Evolutionary conservation across 495 filamentous ascomycete species (phyloP).

Genomic region (Corynascus novoguineensis): DNA sequence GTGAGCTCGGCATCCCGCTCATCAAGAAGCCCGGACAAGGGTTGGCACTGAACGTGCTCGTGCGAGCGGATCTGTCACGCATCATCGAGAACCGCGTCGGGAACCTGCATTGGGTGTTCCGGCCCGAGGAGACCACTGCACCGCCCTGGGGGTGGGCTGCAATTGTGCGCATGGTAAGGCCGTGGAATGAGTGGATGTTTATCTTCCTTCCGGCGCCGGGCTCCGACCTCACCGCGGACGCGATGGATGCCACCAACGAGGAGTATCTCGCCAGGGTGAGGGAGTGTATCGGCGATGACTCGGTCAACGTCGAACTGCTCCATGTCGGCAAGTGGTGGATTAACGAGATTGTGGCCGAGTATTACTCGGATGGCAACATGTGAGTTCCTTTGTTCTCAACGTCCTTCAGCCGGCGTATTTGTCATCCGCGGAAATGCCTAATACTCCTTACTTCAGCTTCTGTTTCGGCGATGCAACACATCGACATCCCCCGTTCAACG

Average conservation of each 20-base stretch:
- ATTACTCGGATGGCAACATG: slow-evolving; percentile 39
- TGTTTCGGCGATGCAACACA: slow-evolving; percentile 47
- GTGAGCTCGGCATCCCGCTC: slow-evolving; percentile 45
- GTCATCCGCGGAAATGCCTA: not conserved
- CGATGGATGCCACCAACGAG: slow-evolving; percentile 30
- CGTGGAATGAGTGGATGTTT: slow-evolving; percentile 46
- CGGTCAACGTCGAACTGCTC: slow-evolving; percentile 31
- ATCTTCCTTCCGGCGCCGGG: slow-evolving; percentile 36
- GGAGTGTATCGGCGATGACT: slow-evolving; percentile 49
- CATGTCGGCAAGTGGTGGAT: slow-evolving; percentile 40
- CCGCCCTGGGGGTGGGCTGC: slow-evolving; percentile 35
- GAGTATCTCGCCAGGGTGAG: slow-evolving; percentile 37
- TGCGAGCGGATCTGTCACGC: slow-evolving; percentile 49
- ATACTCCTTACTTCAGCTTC: slow-evolving; percentile 29
- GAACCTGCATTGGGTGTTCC: slow-evolving; percentile 51
- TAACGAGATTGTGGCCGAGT: slow-evolving; percentile 39
- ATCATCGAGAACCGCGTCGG: slow-evolving; percentile 45
- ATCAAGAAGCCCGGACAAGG: slow-evolving; percentile 49
- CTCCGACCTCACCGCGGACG: slow-evolving; percentile 26
- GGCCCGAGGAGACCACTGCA: slow-evolving; percentile 28
- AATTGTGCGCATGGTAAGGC: slow-evolving; percentile 39
- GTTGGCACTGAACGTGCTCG: slow-evolving; percentile 48
- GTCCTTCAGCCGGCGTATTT: no score
- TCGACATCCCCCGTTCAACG: slow-evolving; percentile 44
- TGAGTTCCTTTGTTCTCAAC: not conserved